phyloP scores from a whole-genome alignment of 169 alveolate species.

The Cryptosporidium viatorum region DNA sequence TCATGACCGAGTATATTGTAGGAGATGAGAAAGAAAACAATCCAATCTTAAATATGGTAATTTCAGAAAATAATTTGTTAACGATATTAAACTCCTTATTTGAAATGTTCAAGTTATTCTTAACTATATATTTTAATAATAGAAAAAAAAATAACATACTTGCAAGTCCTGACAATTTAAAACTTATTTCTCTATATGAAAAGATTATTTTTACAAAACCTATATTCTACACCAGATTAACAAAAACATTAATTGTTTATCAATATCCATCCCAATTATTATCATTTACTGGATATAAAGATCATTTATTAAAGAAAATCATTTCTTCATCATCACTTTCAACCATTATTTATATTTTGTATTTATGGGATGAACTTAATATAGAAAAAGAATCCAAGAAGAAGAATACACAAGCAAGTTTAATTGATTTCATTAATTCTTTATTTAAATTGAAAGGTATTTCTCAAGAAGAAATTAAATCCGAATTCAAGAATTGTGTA shows the following conservation, averaged over 20 bases:
- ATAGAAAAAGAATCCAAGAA: background rate
- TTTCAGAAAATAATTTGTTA: slow-evolving; percentile 28
- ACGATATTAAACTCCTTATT: slow-evolving; percentile 23
- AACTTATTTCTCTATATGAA: slow-evolving; percentile 5
- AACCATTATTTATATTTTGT: slow-evolving; percentile 30
- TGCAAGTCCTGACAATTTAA: background rate
- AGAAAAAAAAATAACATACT: background rate
- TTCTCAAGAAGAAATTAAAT: background rate
- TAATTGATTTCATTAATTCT: background rate
- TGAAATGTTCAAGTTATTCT: slow-evolving; percentile 31
- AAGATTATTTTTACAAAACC: slow-evolving; percentile 26
- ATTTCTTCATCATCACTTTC: slow-evolving; percentile 40
- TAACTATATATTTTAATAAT: slow-evolving; percentile 5
- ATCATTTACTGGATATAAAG: background rate
- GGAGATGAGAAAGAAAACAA: background rate
- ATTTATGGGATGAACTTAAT: slow-evolving; percentile 65
- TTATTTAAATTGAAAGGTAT: background rate
- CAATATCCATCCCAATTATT: background rate
- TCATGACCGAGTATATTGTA: slow-evolving; percentile 4
- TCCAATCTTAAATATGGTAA: background rate
- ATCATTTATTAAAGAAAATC: background rate
- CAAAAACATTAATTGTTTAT: slow-evolving; percentile 24
- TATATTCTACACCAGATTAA: slow-evolving; percentile 14
- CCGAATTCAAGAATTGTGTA: background rate
- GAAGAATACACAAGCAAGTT: background rate